Conservation (phyloP, 73 alveolate species). For the Tetrahymena malaccensis region DNA sequence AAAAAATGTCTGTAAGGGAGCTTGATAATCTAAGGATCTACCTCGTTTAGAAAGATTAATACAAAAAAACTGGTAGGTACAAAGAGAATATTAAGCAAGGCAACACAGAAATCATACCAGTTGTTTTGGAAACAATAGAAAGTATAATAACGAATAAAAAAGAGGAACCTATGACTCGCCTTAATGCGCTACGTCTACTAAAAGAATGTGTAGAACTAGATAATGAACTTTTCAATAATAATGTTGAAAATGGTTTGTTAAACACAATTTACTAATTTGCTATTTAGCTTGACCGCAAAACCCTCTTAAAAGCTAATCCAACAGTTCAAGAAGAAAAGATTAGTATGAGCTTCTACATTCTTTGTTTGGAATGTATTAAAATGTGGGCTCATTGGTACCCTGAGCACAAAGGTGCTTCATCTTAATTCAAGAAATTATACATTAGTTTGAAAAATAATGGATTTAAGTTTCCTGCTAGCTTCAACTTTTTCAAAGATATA, state of each 20-base stretch:
- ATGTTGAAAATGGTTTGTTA: neutral
- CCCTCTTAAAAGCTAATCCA: neutral
- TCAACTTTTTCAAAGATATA: neutral
- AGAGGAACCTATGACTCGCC: neutral
- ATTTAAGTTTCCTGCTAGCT: neutral
- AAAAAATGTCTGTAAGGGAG: neutral
- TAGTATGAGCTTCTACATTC: neutral
- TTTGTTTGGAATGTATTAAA: neutral
- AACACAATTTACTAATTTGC: neutral
- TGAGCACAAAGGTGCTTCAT: neutral
- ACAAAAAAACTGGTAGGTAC: neutral
- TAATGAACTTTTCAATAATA: neutral
- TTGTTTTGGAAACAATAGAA: neutral
- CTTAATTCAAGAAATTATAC: neutral
- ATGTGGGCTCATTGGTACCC: neutral
- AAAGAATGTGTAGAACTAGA: neutral
- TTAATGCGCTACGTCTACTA: neutral
- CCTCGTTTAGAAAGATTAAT: neutral
- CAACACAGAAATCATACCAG: neutral
- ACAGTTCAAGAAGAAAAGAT: neutral
- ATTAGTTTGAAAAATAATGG: neutral
- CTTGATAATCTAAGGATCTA: neutral
- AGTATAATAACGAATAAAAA: neutral
- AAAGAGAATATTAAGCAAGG: neutral
- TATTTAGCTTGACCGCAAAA: neutral